Percentiles rank a stretch among this genome's conserved stretches.
Evolutionary conservation across 257 asterid species (phyloP).

Genomic region (Ehretia macrophylla): DNA sequence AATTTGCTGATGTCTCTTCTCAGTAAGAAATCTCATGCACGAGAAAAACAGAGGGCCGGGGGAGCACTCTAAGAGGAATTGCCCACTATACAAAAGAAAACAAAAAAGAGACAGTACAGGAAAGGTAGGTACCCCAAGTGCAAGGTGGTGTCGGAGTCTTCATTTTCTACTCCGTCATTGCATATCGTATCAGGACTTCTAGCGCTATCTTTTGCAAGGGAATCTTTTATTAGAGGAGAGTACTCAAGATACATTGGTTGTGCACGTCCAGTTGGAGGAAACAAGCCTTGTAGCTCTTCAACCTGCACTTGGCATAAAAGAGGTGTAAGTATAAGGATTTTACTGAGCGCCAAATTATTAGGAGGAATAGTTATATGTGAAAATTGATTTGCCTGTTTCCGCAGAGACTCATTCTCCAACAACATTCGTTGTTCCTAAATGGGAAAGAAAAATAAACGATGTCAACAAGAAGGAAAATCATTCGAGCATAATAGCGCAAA

Average conservation of each 20-base stretch:
- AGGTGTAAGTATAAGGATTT: not conserved
- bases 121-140: constrained; percentile 40
- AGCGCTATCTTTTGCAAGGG: constrained; percentile 24
- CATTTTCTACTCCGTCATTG: constrained; percentile 34
- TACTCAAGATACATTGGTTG: constrained; percentile 32
- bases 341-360: not conserved
- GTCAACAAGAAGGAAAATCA: not conserved
- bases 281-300: constrained; percentile 32
- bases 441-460: not conserved
- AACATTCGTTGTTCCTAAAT: constrained; percentile 46
- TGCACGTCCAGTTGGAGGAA: constrained; percentile 17
- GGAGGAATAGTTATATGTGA: constrained; percentile 2
- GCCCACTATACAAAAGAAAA: not conserved
- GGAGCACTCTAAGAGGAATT: not conserved
- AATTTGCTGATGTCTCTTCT: too few relatives aligned
- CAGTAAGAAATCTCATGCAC: not conserved
- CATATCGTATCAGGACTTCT: constrained; percentile 39
- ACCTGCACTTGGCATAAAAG: constrained; percentile 30
- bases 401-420: constrained; percentile 51
- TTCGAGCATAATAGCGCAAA: too few relatives aligned
- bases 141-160: constrained; percentile 53
- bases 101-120: not conserved
- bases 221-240: constrained; percentile 11
- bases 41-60: not conserved
- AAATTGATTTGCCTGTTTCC: constrained; percentile 37